phyloP scores from a whole-genome alignment of 2,329 filamentous ascomycete species.

The Neofusicoccum kwambonambiense region DNA sequence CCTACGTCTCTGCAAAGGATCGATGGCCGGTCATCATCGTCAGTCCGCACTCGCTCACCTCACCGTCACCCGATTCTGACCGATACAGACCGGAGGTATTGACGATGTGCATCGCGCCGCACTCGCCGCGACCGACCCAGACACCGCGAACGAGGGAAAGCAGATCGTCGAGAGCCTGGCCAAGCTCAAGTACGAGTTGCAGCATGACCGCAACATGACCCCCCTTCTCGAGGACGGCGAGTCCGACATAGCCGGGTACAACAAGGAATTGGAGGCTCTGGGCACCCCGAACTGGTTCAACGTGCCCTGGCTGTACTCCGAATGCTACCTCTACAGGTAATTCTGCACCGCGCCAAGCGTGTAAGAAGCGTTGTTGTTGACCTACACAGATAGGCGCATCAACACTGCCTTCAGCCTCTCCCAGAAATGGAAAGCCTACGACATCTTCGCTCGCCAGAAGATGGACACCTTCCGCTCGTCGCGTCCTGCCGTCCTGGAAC shows the following conservation, averaged over 20 bases:
- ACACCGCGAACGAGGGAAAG: constrained; percentile 78
- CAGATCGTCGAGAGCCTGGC: constrained; percentile 76
- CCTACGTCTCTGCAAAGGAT: constrained; percentile 76
- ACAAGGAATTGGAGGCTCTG: constrained; percentile 75
- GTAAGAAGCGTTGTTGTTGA: neutral
- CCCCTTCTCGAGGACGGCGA: constrained; percentile 75
- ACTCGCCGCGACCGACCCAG: constrained; percentile 57
- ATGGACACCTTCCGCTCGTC: constrained; percentile 90
- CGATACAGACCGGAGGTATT: constrained; percentile 75
- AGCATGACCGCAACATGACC: constrained; percentile 77
- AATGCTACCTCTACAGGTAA: constrained; percentile 90
- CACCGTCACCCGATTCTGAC: neutral
- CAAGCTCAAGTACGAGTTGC: constrained; percentile 88
- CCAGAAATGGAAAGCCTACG: constrained; percentile 82
- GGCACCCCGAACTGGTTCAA: constrained; percentile 78
- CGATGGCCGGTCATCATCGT: constrained; percentile 95
- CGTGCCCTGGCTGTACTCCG: constrained; percentile 82
- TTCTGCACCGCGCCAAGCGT: neutral
- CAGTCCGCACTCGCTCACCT: constrained; percentile 30
- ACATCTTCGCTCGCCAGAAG: constrained; percentile 88
- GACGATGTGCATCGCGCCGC: constrained; percentile 87
- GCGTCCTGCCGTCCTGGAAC: constrained; percentile 77
- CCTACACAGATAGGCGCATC: constrained; percentile 62
- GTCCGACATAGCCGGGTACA: constrained; percentile 76
- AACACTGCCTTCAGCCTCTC: constrained; percentile 74